Evolutionary conservation across 2,329 filamentous ascomycete genomes (phyloP).

Genomic region (Neocatenulostroma microsporum): DNA sequence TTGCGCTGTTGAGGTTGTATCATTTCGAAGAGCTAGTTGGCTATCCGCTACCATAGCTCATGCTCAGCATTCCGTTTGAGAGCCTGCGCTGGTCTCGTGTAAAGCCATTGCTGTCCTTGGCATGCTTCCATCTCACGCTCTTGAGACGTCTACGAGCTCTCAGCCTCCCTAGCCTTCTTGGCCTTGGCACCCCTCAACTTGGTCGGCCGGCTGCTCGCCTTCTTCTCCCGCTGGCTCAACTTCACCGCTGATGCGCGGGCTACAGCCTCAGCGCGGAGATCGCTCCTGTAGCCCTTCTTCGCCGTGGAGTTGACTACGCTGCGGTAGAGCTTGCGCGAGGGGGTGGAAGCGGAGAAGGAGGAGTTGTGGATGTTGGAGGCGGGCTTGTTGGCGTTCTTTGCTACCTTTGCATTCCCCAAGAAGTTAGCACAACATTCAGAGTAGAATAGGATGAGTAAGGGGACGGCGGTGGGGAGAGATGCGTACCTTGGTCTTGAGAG

Average conservation of each 20-base stretch:
- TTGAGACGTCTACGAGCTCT: constrained; percentile 17
- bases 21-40: not conserved
- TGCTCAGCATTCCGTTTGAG: no score
- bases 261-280: constrained; percentile 57
- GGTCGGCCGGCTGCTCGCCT: constrained; percentile 65
- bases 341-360: constrained; percentile 63
- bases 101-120: no score
- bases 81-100: no score
- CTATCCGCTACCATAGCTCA: no score
- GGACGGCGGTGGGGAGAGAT: no score
- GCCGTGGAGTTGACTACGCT: constrained; percentile 73
- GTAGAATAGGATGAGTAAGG: no score
- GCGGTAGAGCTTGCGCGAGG: constrained; percentile 82
- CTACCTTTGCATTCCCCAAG: no score
- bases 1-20: no score
- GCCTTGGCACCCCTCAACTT: constrained; percentile 31
- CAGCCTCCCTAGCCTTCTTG: constrained; percentile 20
- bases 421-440: no score
- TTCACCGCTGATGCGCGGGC: constrained; percentile 72
- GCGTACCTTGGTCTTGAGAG: constrained; percentile 65
- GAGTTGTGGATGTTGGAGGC: constrained; percentile 56
- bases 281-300: constrained; percentile 69
- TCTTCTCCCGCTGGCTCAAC: constrained; percentile 66
- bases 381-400: constrained; percentile 68
- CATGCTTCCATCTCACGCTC: no score